phyloP scores from a whole-genome alignment of 192 early-diverging fungal genomes.

The Jimgerdemannia lactiflua region DNA sequence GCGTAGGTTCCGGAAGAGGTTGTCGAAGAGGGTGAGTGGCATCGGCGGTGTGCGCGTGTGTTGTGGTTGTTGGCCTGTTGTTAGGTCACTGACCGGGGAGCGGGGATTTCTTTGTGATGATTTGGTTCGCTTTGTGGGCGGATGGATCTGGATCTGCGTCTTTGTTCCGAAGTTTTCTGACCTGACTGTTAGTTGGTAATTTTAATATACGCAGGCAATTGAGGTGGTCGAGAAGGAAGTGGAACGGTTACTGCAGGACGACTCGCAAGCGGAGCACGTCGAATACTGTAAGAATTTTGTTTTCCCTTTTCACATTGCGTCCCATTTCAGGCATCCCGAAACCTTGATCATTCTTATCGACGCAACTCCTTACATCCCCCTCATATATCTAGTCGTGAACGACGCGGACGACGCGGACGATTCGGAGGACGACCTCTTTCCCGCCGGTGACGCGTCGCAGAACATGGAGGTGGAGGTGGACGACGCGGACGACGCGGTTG shows the following conservation, averaged over 20 bases:
- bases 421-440: constrained; percentile 31
- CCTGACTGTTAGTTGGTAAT: too few relatives aligned
- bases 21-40: constrained; percentile 63
- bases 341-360: constrained; percentile 19
- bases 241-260: constrained; percentile 70
- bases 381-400: constrained; percentile 24
- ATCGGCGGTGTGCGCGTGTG: neutral
- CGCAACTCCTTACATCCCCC: constrained; percentile 3
- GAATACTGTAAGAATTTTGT: constrained; percentile 46
- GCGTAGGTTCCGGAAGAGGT: constrained; percentile 75
- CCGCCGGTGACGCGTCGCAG: constrained; percentile 18
- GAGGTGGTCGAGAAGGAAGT: constrained; percentile 85
- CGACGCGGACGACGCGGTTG: constrained; percentile 39
- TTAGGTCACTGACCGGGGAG: neutral
- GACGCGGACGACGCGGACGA: constrained; percentile 17
- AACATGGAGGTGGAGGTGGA: constrained; percentile 41
- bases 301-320: constrained; percentile 7
- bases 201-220: constrained; percentile 49
- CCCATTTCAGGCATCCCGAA: constrained; percentile 15
- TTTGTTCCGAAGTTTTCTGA: too few relatives aligned
- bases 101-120: too few relatives aligned
- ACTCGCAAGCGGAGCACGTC: constrained; percentile 71
- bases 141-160: too few relatives aligned
- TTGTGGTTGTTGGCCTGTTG: neutral
- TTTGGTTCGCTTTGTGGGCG: neutral